phyloP scores from a whole-genome alignment of 345 rosid species.

The Boechera retrofracta region DNA sequence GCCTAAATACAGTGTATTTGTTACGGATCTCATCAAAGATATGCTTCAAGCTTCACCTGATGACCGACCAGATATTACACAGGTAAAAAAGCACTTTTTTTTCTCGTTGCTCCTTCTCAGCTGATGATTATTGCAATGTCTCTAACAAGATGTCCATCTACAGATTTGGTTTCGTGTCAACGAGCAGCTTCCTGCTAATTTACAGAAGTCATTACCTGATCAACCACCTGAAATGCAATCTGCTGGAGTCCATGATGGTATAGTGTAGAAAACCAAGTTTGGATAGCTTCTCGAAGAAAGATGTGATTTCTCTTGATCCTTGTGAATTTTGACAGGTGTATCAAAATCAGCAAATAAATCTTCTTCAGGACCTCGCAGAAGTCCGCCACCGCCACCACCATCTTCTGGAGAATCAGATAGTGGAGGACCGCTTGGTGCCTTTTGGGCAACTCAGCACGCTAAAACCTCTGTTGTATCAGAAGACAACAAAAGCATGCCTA shows the following conservation, averaged over 20 bases:
- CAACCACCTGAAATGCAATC: slow-evolving; percentile 71
- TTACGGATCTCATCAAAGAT: slow-evolving; percentile 76
- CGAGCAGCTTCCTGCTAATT: slow-evolving; percentile 72
- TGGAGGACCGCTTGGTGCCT: slow-evolving; percentile 83
- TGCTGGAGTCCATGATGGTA: slow-evolving; percentile 60
- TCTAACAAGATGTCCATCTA: slow-evolving; percentile 56
- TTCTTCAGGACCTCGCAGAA: slow-evolving; percentile 77
- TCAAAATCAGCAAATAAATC: slow-evolving; percentile 59
- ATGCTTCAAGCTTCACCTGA: slow-evolving; percentile 94
- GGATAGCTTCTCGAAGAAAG: slow-evolving; percentile 17
- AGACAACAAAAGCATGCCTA: slow-evolving; percentile 59
- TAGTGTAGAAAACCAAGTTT: slow-evolving; percentile 28
- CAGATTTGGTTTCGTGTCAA: slow-evolving; percentile 99
- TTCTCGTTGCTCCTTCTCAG: slow-evolving; percentile 68
- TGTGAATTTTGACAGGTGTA: slow-evolving; percentile 53
- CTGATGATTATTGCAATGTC: slow-evolving; percentile 67
- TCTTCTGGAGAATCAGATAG: slow-evolving; percentile 53
- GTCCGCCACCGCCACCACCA: slow-evolving; percentile 79
- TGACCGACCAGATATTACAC: slow-evolving; percentile 97
- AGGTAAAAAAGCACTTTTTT: slow-evolving; percentile 74
- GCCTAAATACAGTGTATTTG: slow-evolving; percentile 71
- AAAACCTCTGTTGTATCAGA: slow-evolving; percentile 57
- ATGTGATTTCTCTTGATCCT: slow-evolving; percentile 29
- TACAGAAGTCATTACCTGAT: slow-evolving; percentile 91
- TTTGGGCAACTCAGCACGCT: slow-evolving; percentile 93